phyloP scores from a whole-genome alignment of 495 filamentous ascomycete genomes.

The Aspergillus leporis region DNA sequence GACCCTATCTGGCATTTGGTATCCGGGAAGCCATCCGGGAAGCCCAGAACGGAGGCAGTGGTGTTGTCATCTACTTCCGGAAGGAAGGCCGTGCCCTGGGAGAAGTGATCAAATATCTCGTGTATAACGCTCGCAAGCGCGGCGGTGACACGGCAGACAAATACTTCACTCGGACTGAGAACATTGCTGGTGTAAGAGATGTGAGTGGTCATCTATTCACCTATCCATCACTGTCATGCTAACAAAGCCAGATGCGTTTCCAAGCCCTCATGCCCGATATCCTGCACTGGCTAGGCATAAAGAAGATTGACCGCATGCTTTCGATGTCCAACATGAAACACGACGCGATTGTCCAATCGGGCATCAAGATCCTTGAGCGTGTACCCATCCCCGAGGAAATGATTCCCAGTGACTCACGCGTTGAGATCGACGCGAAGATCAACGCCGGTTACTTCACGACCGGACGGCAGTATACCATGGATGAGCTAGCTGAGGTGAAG shows the following conservation, averaged over 20 bases:
- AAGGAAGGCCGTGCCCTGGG: conserved; percentile 95
- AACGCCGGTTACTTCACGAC: conserved; percentile 96
- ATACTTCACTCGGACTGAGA: conserved; percentile 96
- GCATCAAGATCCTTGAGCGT: conserved; percentile 90
- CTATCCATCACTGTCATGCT: not conserved
- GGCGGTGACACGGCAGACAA: conserved; percentile 89
- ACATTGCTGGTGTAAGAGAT: conserved; percentile 90
- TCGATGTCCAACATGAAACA: conserved; percentile 99
- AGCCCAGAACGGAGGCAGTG: conserved; percentile 90
- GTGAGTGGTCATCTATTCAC: conserved; percentile 22
- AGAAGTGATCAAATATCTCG: conserved; percentile 97
- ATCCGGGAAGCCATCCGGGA: conserved; percentile 96
- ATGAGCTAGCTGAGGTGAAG: conserved; percentile 80
- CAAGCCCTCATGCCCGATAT: conserved; percentile 99
- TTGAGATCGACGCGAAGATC: conserved; percentile 99
- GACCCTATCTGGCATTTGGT: conserved; percentile 94
- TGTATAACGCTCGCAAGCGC: conserved; percentile 88
- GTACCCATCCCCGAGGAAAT: conserved; percentile 91
- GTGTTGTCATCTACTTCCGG: conserved; percentile 98
- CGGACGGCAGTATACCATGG: conserved; percentile 83
- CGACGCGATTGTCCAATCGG: conserved; percentile 94
- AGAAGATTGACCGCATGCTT: conserved; percentile 97
- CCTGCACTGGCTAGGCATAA: conserved; percentile 97
- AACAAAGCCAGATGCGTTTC: conserved; percentile 75
- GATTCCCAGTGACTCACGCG: conserved; percentile 92